Evolutionary conservation across 2,329 filamentous ascomycete genomes (phyloP).

Genomic region (Alternaria solani): DNA sequence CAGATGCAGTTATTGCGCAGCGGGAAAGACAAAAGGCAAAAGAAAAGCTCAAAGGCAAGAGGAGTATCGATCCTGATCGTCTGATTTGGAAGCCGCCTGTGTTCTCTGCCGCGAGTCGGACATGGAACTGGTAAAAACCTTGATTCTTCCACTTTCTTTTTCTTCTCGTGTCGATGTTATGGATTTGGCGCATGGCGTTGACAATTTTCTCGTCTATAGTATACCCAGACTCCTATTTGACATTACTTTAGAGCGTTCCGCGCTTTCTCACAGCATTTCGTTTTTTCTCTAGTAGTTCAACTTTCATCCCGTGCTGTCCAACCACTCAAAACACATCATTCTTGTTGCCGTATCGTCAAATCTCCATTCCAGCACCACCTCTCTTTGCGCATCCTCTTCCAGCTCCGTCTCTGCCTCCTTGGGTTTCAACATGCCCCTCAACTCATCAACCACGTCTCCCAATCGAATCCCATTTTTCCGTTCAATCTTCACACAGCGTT

Average conservation of each 20-base stretch:
- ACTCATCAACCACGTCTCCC: conserved; percentile 20
- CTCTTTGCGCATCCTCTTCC: neutral
- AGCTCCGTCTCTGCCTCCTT: neutral
- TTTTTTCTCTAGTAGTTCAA: neutral
- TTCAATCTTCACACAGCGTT: conserved; percentile 17
- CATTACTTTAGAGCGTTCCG: neutral
- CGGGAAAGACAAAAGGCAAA: conserved; percentile 78
- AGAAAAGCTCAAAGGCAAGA: conserved; percentile 78
- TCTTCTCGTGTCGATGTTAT: neutral
- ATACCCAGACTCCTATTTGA: neutral
- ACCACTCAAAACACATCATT: conserved; percentile 1
- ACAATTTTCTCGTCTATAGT: neutral
- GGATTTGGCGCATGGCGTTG: conserved; percentile 1
- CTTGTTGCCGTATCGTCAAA: conserved; percentile 4
- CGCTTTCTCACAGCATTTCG: neutral
- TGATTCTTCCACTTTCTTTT: neutral
- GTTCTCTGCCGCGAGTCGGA: conserved; percentile 86
- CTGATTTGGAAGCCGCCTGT: conserved; percentile 97
- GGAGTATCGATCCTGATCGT: conserved; percentile 76
- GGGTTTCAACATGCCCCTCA: conserved; percentile 13
- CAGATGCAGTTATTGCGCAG: conserved; percentile 77
- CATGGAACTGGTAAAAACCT: conserved; percentile 83
- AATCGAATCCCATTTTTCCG: conserved; percentile 19
- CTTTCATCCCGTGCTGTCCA: neutral
- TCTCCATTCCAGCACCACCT: conserved; percentile 20